Evolutionary conservation across 495 filamentous ascomycete species (phyloP).

Genomic region (Daldinia decipiens): DNA sequence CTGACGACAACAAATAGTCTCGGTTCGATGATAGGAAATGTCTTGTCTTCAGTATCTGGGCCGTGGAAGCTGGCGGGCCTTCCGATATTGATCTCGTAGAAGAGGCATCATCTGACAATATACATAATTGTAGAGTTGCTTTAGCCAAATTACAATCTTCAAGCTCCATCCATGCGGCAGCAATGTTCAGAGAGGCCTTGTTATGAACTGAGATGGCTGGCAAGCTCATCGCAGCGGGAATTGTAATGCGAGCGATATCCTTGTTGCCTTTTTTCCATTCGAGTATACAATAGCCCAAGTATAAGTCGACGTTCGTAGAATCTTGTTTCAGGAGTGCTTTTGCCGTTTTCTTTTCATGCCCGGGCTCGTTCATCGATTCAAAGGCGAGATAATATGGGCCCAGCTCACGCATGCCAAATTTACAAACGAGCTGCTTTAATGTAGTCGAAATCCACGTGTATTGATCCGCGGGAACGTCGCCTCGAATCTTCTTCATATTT

Average conservation of each 20-base stretch:
- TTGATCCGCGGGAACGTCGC: constrained; percentile 36
- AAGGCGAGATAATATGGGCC: constrained; percentile 79
- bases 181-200: constrained; percentile 26
- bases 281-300: constrained; percentile 80
- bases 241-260: constrained; percentile 69
- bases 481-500: constrained; percentile 47
- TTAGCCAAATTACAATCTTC: constrained; percentile 55
- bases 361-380: constrained; percentile 66
- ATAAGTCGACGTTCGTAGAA: constrained; percentile 72
- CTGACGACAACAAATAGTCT: constrained; percentile 64
- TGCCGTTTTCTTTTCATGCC: constrained; percentile 72
- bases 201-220: constrained; percentile 25
- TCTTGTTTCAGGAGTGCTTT: constrained; percentile 76
- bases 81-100: constrained; percentile 19
- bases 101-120: constrained; percentile 20
- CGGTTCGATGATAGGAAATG: constrained; percentile 66
- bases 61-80: constrained; percentile 28
- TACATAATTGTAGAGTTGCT: constrained; percentile 61
- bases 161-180: constrained; percentile 72
- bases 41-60: constrained; percentile 64
- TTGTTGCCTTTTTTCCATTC: constrained; percentile 68
- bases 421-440: constrained; percentile 65
- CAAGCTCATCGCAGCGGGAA: constrained; percentile 58
- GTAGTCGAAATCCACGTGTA: constrained; percentile 62
- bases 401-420: constrained; percentile 59